Percentiles rank a stretch among this genome's conserved stretches.
phyloP scores from a whole-genome alignment of 108 stramenopile species.

The Cyclotella sp. region DNA sequence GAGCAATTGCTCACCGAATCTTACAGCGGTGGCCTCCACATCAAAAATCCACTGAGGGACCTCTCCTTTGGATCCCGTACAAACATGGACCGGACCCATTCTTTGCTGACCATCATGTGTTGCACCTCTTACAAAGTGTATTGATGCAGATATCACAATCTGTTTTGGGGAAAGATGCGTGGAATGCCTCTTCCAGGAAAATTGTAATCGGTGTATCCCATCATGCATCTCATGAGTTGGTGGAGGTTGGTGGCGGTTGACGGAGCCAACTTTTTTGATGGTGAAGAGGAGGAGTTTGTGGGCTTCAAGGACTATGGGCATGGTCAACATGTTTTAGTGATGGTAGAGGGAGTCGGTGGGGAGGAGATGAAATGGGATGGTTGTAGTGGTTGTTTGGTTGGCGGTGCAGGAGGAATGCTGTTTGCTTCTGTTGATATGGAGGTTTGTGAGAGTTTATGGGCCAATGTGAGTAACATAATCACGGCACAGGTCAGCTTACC shows the following conservation, averaged over 20 bases:
- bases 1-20: too few relatives aligned
- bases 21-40: constrained; percentile 1
- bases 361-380: background rate
- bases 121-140: constrained; percentile 55
- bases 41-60: constrained; percentile 62
- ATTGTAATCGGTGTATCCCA: constrained; percentile 17
- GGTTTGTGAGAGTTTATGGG: background rate
- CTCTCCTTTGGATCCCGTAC: constrained; percentile 76
- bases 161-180: constrained; percentile 58
- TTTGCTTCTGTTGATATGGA: background rate
- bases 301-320: constrained; percentile 63
- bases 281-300: constrained; percentile 72
- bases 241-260: constrained; percentile 58
- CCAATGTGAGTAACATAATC: background rate
- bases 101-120: constrained; percentile 56
- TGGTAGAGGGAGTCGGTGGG: constrained; percentile 13
- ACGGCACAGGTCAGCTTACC: too few relatives aligned
- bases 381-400: background rate
- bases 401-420: background rate
- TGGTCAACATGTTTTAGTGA: constrained; percentile 20
- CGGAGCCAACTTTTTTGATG: constrained; percentile 64
- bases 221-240: constrained; percentile 67
- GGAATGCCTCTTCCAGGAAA: constrained; percentile 22
- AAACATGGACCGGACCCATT: constrained; percentile 76
- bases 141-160: constrained; percentile 56